Evolutionary conservation across 495 filamentous ascomycete species (phyloP), one percentile per base, ranked within the genome.

Genomic region (Aspergillus affinis): DNA sequence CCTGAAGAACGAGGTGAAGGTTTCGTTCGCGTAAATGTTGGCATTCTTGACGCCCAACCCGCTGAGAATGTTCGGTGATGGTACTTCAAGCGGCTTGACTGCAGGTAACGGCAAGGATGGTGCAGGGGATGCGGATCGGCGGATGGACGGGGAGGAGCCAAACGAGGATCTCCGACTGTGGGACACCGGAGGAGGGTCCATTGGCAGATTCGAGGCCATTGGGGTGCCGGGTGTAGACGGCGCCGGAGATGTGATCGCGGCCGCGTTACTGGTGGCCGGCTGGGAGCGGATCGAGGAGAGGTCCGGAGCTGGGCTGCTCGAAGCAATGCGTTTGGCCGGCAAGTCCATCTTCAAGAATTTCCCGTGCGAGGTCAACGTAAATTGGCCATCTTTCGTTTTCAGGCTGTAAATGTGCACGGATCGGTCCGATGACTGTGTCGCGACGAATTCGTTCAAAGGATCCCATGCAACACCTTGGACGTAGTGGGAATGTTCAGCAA

Each of bases 391-490:
- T 65, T 98, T 98, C 6, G 91, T 96, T 75, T 90, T 96, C 61
- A 99, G 76, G 15, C 86, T 92, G 75, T 98, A 98, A 63, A 99
- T 93, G 74, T 99, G 94, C 19, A 97, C 93, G 1, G 94, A 96
- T 67, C 94, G 88, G 75, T 99, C 94, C 0, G 94, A 99, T 2
- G 94, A 98, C 71, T 99, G 94, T 20, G 94, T 99, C 20, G 95
- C 94, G 49, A 99, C 90, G 72, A 90, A 99, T 78, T 99, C 94
- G 72, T 99, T 99, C 29, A 96, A 76, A 36, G 94, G 94, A 75
- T 99, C 94, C 94, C 94, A 99, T 2, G 95, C 92, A 18, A 99
- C 94, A 41, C 94, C 94, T 77, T 99, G 94, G 19, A 99, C 94
- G 67, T 97, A 99, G 73, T 99, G 94, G 66, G 93, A 97, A 76